Base-by-base conservation (phyloP, 1,284 basidiomycete genomes). In the Heimioporus punctisporus region DNA sequence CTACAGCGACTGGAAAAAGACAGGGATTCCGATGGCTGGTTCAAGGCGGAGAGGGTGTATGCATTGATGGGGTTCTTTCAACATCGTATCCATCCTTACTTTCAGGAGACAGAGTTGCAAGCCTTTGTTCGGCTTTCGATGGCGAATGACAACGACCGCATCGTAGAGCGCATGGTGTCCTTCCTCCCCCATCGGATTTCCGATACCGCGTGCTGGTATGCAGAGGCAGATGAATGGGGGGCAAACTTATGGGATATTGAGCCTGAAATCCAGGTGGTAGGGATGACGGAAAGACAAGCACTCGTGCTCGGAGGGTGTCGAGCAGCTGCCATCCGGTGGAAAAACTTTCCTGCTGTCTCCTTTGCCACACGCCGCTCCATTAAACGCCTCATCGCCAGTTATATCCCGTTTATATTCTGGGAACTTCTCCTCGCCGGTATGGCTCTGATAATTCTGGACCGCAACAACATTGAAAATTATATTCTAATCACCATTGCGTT, bases 241-340 rank as follows among this genome's bases (percentile, higher is more conserved):
- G 46, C 64, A 8, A 64, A 62, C 3, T 41, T 69, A 48, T 64
- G 67, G 65, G 66, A 71, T 25, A 56, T 71, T 3, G 61, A 66
- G 11, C 53, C 69, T 1, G 55, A 56, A 5, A 48, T 62, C 17
- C 67, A 68, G 50, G 61, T 57, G 1, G 62, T 67, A 6, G 67
- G 69, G 11, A 40, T 66, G 46, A 70, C 63, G 6, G 31, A 57
- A 19, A 54, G 40, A 6, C 31, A 68, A 19, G 27, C 56, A 5
- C n/a, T 71, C 31, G 55, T 67, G 8, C 55, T 70, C n/a, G 65
- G 64, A 44, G 68, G 67, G 9, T 69, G 68, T 51, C 64, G 59
- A 12, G 61, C 65, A 5, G 56, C 60, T 1, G 21, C 51, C 17
- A 70, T 70, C 34, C 52, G 56, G 8, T 67, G 65, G 65, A 70